These are phyloP conservation scores for Saturnispora zaruensis DNA, from an alignment of 805 yeast genomes.

Conservation along the genomic window DNA sequence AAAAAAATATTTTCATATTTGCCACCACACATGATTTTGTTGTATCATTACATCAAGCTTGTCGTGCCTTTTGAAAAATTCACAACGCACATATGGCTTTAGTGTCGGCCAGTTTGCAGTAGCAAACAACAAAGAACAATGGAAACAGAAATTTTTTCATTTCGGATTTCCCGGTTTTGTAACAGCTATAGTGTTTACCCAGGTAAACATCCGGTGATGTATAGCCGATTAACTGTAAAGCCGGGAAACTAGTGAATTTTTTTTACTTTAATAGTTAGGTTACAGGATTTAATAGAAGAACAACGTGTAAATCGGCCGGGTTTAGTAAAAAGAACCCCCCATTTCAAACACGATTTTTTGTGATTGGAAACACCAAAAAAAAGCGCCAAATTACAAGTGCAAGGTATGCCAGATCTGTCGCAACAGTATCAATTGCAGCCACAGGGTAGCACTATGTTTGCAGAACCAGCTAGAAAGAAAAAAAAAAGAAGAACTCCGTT, in stretches of 20 bases:
- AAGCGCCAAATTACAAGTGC: neutral
- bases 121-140: neutral
- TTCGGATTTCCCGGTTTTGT: neutral
- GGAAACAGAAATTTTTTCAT: neutral
- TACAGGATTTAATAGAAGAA: too few relatives aligned
- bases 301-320: neutral
- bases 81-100: too few relatives aligned
- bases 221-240: neutral
- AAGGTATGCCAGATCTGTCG: neutral
- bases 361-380: neutral
- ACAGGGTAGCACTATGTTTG: neutral
- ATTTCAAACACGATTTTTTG: neutral
- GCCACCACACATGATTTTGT: too few relatives aligned
- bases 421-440: neutral
- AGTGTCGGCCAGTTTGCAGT: neutral
- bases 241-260: neutral
- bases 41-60: too few relatives aligned
- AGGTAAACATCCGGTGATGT: neutral
- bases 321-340: neutral
- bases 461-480: constrained; percentile 7
- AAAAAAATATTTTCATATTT: too few relatives aligned
- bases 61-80: too few relatives aligned
- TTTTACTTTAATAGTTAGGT: neutral
- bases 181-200: neutral
- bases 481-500: constrained; percentile 20